Evolutionary conservation across 257 asterid species (phyloP), one percentile per base, ranked within the genome.

Genomic region (Solanum raphanifolium): DNA sequence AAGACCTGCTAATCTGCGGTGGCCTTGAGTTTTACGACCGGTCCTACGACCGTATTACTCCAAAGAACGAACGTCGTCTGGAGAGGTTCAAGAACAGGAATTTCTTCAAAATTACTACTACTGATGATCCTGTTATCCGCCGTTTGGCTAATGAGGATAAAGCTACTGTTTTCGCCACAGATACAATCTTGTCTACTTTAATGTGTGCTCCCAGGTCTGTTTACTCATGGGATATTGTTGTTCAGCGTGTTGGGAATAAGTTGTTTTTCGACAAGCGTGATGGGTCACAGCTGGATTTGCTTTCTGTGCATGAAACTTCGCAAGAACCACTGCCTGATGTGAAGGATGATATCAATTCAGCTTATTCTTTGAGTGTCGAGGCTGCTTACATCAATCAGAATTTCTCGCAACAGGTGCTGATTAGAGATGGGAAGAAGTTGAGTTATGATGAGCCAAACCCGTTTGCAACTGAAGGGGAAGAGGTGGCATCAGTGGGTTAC

Each of bases 151-250:
- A 95, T 46, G 99, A 97, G 95, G 99, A 97, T 88, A 97, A 97
- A 89, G 99, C 99, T 3, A 95, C 98, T 0, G 99, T 97, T 3
- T 97, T 97, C 10, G 99, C 99, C 0, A 97, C 99, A 0, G 99
- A 97, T 84, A 21, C 97, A 3, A 97, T 97, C 60, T 79, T 97
- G 86, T 93, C 99, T 7, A 93, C 98, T 13, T 90, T 97, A 9
- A 97, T 97, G 99, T 97, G 99, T 81, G 93, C 98, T 7, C 95
- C 99, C 2, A 91, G 99, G 90, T 94, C 98, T 3, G 99, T 97
- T 86, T 97, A 95, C 88, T 96, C 99, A 3, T 97, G 99, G 99
- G 99, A 97, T 87, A 95, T 97, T 73, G 99, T 97, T 13, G 91
- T 96, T 88, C 98, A 96, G 90, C 94, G 98, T 6, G 99, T 97